Evolutionary conservation across 129 eudicot species (phyloP).

Genomic region (Chrysanthemum makinoi): DNA sequence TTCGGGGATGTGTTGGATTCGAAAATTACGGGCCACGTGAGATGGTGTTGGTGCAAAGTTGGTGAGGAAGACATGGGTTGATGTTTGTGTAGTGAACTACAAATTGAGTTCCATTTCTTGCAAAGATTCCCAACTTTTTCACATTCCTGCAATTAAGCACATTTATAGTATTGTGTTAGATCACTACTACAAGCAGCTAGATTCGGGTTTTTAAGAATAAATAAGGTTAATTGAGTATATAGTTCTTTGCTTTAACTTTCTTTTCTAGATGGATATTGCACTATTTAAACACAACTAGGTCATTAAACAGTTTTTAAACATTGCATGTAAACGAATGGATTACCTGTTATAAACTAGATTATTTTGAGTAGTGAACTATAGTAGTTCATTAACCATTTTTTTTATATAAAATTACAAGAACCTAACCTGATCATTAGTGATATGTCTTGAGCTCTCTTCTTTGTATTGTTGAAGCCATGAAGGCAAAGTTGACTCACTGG

Average conservation of each 20-base stretch:
- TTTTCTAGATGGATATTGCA: too few species aligned
- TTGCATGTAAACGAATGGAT: too few species aligned
- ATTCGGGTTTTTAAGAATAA: neutral
- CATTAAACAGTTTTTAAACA: too few species aligned
- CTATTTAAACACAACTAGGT: too few species aligned
- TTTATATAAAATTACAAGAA: conserved; percentile 8
- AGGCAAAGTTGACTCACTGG: conserved; percentile 60
- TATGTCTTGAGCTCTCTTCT: conserved; percentile 49
- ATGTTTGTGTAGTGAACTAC: conserved; percentile 36
- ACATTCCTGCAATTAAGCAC: conserved; percentile 47
- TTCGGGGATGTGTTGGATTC: conserved; percentile 43
- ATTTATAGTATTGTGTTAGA: conserved; percentile 7
- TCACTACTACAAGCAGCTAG: neutral
- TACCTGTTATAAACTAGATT: too few species aligned
- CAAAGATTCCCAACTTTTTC: conserved; percentile 55
- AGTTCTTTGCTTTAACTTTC: too few species aligned
- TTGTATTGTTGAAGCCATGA: conserved; percentile 84
- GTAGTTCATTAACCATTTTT: too few species aligned
- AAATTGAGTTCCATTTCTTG: conserved; percentile 61
- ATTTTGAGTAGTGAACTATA: too few species aligned
- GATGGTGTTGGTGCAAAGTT: conserved; percentile 31
- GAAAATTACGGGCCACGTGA: conserved; percentile 48
- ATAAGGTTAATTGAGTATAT: too few species aligned
- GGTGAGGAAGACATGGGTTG: conserved; percentile 28
- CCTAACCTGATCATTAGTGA: conserved; percentile 40